These are phyloP conservation scores for Neonectria sp. DNA, from an alignment of 2,329 filamentous ascomycete genomes.

Conservation along the genomic window DNA sequence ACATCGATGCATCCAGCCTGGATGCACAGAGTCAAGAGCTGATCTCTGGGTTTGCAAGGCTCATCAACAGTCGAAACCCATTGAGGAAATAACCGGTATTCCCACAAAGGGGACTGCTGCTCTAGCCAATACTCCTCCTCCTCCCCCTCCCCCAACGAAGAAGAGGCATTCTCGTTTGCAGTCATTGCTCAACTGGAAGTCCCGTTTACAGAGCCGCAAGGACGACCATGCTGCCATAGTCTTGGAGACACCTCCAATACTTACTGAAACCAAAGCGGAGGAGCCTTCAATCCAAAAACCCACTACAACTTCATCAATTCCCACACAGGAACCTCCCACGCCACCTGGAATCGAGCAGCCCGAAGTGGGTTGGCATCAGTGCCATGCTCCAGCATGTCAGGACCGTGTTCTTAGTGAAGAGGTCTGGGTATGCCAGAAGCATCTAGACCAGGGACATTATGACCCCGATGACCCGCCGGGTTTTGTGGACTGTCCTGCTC, in stretches of 20 bases:
- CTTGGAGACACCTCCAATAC: background rate
- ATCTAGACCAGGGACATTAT: slow-evolving; percentile 19
- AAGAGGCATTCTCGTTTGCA: slow-evolving; percentile 22
- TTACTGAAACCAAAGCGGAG: background rate
- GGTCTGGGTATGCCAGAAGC: slow-evolving; percentile 24
- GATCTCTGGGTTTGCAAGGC: slow-evolving; percentile 13
- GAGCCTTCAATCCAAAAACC: background rate
- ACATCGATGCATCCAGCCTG: slow-evolving; percentile 14
- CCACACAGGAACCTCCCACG: background rate
- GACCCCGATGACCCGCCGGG: slow-evolving; percentile 28
- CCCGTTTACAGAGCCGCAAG: slow-evolving; percentile 5
- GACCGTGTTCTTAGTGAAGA: slow-evolving; percentile 19
- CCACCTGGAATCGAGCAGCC: background rate
- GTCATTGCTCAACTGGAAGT: slow-evolving; percentile 23
- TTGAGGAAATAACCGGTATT: background rate
- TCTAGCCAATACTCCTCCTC: background rate
- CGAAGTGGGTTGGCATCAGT: slow-evolving; percentile 22
- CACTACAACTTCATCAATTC: background rate
- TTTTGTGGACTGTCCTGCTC: slow-evolving; percentile 18
- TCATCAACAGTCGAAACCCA: background rate
- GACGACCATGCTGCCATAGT: no score
- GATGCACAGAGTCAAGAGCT: slow-evolving; percentile 1
- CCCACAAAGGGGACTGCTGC: background rate
- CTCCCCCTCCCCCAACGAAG: background rate
- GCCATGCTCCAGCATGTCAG: slow-evolving; percentile 14